These are phyloP conservation scores for Thalassiosira oceanica DNA, from an alignment of 352 stramenopile species.

Conservation along the genomic window DNA sequence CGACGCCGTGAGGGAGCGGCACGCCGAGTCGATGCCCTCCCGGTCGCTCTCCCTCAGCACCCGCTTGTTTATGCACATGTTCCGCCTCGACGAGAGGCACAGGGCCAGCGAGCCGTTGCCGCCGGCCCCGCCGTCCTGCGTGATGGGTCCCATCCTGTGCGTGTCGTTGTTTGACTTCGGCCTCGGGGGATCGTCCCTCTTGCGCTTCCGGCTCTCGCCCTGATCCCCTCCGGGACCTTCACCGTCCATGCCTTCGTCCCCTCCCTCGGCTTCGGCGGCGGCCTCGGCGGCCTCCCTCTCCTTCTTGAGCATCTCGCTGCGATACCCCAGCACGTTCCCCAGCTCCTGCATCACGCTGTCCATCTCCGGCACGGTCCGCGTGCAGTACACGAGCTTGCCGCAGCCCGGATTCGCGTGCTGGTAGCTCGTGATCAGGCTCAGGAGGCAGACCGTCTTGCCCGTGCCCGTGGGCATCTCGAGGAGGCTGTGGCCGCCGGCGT, in stretches of 20 bases:
- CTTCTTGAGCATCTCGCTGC: conserved; percentile 58
- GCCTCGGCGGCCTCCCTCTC: conserved; percentile 8
- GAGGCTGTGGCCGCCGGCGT: conserved; percentile 95
- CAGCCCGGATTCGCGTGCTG: conserved; percentile 89
- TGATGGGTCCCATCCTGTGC: conserved; percentile 57
- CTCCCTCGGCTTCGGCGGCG: neutral
- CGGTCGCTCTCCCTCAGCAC: conserved; percentile 94
- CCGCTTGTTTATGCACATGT: conserved; percentile 97
- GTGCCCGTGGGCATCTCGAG: conserved; percentile 93
- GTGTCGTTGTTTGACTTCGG: conserved; percentile 21
- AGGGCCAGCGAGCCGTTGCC: conserved; percentile 78
- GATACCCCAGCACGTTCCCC: conserved; percentile 89
- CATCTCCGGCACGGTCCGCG: conserved; percentile 99
- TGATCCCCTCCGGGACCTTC: conserved; percentile 7
- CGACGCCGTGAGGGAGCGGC: conserved; percentile 94
- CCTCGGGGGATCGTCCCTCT: conserved; percentile 39
- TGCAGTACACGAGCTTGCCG: conserved; percentile 99
- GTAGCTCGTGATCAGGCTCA: conserved; percentile 95
- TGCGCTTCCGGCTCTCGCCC: conserved; percentile 16
- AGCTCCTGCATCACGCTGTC: conserved; percentile 93
- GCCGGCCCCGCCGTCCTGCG: conserved; percentile 54
- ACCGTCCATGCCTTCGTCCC: neutral
- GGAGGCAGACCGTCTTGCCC: conserved; percentile 82
- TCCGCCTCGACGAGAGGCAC: conserved; percentile 86
- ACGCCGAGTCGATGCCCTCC: conserved; percentile 95